Base-by-base conservation (phyloP, 257 asterid species). In the Voacanga thouarsii region DNA sequence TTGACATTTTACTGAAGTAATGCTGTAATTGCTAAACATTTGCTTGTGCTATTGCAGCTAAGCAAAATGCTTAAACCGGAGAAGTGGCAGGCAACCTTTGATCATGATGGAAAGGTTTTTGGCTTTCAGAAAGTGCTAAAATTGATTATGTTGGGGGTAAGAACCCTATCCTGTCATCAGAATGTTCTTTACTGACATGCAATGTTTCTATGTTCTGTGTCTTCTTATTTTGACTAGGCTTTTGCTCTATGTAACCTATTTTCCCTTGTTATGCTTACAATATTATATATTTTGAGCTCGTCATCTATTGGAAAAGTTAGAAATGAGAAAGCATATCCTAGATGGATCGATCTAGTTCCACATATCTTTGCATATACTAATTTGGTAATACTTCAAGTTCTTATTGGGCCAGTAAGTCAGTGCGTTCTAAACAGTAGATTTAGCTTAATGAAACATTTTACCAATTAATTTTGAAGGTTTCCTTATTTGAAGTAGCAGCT, bases 51-150 rank as follows among this genome's bases (percentile, higher is more conserved):
- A 23, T 75, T 79, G 85, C 91, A 95, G 99, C 79, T 90, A 81
- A 91, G 86, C 88, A 93, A 89, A 85, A 91, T 90, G 99, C 99
- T 95, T 83, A 95, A 91, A 91, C 98, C 96, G 72, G 98, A 91
- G 53, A 95, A 92, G 90, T 95, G 99, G 99, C 97, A 90, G 84
- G 84, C 99, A 9, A 88, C 90, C 76, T 95, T 95, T 81, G 97
- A 93, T 76, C 64, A 84, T 78, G 96, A 93, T 81, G 99, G 99
- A 83, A 95, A 89, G 92, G 82, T 90, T 87, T 87, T 86, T 74
- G 97, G 96, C 83, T 95, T 95, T 75, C 91, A 85, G 75, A 93
- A 87, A 83, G 96, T 88, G 77, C 92, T 95, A 83, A 95, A 93
- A 88, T 83, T 89, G 86, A 93, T 95, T 81, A 84, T 93, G 83